phyloP scores from a whole-genome alignment of 2,329 filamentous ascomycete species.

The Pseudonectria buxi region DNA sequence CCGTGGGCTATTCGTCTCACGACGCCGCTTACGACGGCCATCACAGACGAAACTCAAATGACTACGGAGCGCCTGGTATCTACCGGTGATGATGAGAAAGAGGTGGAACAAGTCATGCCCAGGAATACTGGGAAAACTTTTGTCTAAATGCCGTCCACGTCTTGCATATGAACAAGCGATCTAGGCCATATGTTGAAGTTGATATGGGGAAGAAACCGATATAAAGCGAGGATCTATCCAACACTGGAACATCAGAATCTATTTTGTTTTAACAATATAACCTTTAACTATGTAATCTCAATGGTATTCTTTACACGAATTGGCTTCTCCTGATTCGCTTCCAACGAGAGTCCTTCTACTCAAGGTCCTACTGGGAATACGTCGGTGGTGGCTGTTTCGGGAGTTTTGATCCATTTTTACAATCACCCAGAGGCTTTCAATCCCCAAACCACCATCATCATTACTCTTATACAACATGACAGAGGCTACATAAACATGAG shows the following conservation, averaged over 20 bases:
- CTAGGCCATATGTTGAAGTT: slow-evolving; percentile 4
- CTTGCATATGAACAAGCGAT: slow-evolving; percentile 3
- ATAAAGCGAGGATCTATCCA: slow-evolving; percentile 8
- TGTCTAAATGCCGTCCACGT: not conserved
- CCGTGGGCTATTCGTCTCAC: slow-evolving; percentile 24
- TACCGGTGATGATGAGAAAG: not conserved
- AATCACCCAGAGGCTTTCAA: too few species aligned
- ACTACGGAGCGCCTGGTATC: slow-evolving; percentile 3
- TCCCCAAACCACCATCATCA: too few species aligned
- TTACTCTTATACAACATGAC: too few species aligned
- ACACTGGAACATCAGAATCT: slow-evolving; percentile 10
- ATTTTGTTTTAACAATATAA: slow-evolving; percentile 24
- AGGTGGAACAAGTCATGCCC: slow-evolving; percentile 16
- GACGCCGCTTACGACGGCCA: slow-evolving; percentile 27
- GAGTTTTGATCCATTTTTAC: too few species aligned
- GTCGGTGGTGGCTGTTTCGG: too few species aligned
- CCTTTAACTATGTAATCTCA: slow-evolving; percentile 12
- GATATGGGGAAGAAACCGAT: slow-evolving; percentile 9
- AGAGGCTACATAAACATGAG: not conserved
- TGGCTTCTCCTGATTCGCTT: too few species aligned
- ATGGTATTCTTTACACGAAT: slow-evolving; percentile 17
- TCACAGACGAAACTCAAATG: slow-evolving; percentile 11
- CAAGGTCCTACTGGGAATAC: too few species aligned
- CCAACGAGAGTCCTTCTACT: too few species aligned
- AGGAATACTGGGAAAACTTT: slow-evolving; percentile 1